Base-by-base conservation (phyloP, 331 rosid species). In the Rosa hybrid region DNA sequence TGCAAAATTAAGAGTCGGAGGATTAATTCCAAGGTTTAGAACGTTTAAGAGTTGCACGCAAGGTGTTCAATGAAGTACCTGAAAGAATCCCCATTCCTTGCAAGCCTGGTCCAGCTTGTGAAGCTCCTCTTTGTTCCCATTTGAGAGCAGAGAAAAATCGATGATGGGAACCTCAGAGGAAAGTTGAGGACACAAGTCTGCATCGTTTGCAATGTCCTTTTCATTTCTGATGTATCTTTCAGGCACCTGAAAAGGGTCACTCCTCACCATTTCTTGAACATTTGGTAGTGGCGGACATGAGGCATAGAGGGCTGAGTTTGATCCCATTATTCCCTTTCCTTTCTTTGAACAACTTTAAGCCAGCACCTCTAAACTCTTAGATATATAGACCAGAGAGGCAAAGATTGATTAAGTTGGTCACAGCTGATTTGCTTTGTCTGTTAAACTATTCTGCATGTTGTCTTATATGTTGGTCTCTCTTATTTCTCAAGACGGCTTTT, bases 71-170 rank as follows among this genome's bases (percentile, higher is more conserved):
- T 67, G 48, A 67, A 67, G 0, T 78, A 83, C 82, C 77, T 67
- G 82, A 13, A 83, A 83, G 67, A 83, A 73, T 2, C 82, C 80
- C 86, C 82, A 83, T 4, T 78, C 80, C 59, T 83, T 45, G 79
- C 86, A 83, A 83, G 86, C 77, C 80, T 63, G 41, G 38, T 38
- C 67, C 0, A 83, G 67, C 49, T 65, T 83, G 48, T 13, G 7
- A 11, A 83, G 76, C 77, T 73, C 77, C 51, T 78, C 86, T 56
- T 56, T 34, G 76, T 78, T 7, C 23, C 80, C 82, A 11, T 46
- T 20, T 21, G 76, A 78, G 65, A 78, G 86, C 77, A 73, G 54
- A 2, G 80, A 73, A 4, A 83, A 41, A 73, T 83, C 80, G 16
- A 46, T 53, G 25, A 45, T 38, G 18, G 82, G 86, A 53, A 83